Conservation (phyloP, 202 grass and related monocot species). For the Carex sylvatica region DNA sequence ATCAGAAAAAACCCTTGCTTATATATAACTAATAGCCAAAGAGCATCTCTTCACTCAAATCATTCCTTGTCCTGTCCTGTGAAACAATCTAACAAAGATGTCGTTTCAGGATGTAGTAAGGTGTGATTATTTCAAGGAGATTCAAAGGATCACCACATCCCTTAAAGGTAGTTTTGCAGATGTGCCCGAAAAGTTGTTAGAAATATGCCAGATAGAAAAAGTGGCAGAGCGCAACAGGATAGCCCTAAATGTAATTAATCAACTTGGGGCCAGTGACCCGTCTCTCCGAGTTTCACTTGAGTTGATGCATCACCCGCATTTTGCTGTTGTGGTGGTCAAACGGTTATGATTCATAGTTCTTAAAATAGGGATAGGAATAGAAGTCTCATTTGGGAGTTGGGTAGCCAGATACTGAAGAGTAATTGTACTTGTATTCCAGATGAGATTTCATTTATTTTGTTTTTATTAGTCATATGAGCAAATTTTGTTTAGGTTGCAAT, state of each 20-base stretch:
- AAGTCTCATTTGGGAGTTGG: not conserved
- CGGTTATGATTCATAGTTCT: constrained; percentile 51
- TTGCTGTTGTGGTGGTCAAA: constrained; percentile 85
- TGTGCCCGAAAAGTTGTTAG: constrained; percentile 62
- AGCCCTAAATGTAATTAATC: constrained; percentile 78
- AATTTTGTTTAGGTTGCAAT: constrained; percentile 20
- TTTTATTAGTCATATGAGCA: constrained; percentile 15
- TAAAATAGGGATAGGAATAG: not conserved
- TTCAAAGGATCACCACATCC: constrained; percentile 61
- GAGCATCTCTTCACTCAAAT: not conserved
- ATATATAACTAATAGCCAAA: not conserved
- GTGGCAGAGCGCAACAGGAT: constrained; percentile 88
- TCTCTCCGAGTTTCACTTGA: constrained; percentile 78
- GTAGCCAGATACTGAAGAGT: not conserved
- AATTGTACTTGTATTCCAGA: constrained; percentile 12
- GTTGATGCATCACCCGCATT: constrained; percentile 76
- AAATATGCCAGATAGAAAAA: constrained; percentile 81
- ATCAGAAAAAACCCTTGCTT: not conserved
- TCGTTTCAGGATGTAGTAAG: constrained; percentile 57
- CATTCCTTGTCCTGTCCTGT: not conserved
- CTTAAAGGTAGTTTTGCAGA: constrained; percentile 66
- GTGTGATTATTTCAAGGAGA: constrained; percentile 83
- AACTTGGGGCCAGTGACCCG: constrained; percentile 53
- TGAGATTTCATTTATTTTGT: not conserved
- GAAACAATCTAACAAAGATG: not conserved